A percentile compares a stretch with the other conserved stretches of the same genome.
Conservation (phyloP, 495 filamentous ascomycete genomes). For the Neurospora intermedia region DNA sequence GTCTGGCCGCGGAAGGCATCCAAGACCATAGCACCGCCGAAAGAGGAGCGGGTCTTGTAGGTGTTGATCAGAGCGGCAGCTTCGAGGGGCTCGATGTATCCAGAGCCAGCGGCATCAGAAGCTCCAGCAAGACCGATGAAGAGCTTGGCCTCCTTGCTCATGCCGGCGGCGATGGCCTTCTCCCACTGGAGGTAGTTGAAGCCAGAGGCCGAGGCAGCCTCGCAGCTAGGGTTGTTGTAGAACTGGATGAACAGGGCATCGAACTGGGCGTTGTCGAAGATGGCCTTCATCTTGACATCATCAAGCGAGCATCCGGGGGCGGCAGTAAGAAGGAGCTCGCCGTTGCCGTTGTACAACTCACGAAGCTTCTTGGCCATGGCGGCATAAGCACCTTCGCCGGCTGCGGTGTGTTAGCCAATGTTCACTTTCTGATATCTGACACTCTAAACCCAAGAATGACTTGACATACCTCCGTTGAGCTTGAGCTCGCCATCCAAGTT, state of each 20-base stretch:
- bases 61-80: constrained; percentile 18
- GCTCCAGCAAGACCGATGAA: constrained; percentile 55
- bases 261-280: constrained; percentile 42
- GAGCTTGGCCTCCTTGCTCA: constrained; percentile 50
- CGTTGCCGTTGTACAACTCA: constrained; percentile 26
- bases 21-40: constrained; percentile 35
- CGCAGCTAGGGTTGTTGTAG: constrained; percentile 58
- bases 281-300: constrained; percentile 40
- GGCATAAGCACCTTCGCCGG: constrained; percentile 21
- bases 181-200: constrained; percentile 61
- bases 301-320: constrained; percentile 55
- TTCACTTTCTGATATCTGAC: neutral
- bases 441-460: neutral
- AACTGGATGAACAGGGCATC: constrained; percentile 64
- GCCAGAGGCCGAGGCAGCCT: constrained; percentile 27
- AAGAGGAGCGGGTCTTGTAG: constrained; percentile 23
- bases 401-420: constrained; percentile 1
- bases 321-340: constrained; percentile 44
- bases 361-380: constrained; percentile 45
- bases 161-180: constrained; percentile 37
- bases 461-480: constrained; percentile 11
- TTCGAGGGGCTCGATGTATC: constrained; percentile 20
- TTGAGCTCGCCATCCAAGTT: constrained; percentile 54
- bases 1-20: constrained; percentile 23
- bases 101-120: constrained; percentile 15